These are phyloP conservation scores for Penicillium sp. DNA, from an alignment of 2,329 filamentous ascomycete genomes.

Conservation along the genomic window DNA sequence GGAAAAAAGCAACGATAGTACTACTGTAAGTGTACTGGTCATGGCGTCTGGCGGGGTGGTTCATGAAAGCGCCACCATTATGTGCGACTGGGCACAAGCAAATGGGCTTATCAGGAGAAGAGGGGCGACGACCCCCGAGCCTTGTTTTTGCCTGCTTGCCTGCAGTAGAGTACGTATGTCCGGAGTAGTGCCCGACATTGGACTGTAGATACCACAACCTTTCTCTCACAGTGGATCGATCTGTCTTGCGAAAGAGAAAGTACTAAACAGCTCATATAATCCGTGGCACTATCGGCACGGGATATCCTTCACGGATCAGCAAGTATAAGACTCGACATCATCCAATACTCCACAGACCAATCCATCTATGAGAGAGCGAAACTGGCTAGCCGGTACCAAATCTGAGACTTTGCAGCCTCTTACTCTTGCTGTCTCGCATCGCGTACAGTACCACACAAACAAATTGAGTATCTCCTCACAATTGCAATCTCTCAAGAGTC, in stretches of 20 bases:
- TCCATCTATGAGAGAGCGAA: not conserved
- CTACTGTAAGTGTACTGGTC: not conserved
- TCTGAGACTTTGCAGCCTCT: too few species aligned
- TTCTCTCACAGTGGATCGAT: too few species aligned
- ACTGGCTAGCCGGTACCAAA: too few species aligned
- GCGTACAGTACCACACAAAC: not conserved
- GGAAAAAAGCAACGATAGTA: not conserved
- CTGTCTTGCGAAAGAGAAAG: too few species aligned
- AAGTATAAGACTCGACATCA: not conserved
- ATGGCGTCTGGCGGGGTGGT: slow-evolving; percentile 1
- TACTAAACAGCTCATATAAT: too few species aligned
- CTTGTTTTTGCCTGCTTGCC: not conserved
- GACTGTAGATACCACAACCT: too few species aligned
- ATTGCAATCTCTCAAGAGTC: not conserved
- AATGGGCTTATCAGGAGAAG: slow-evolving; percentile 5
- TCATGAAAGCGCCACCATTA: not conserved
- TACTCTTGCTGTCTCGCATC: too few species aligned
- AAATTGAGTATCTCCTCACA: not conserved
- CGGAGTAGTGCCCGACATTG: too few species aligned
- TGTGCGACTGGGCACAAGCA: not conserved
- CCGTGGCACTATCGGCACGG: too few species aligned
- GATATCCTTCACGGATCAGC: not conserved
- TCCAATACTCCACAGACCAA: not conserved
- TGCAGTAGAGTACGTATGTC: too few species aligned
- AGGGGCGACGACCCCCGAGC: not conserved